Evolutionary conservation across 2,329 filamentous ascomycete species (phyloP).

Genomic region (Hysterium pulicare): DNA sequence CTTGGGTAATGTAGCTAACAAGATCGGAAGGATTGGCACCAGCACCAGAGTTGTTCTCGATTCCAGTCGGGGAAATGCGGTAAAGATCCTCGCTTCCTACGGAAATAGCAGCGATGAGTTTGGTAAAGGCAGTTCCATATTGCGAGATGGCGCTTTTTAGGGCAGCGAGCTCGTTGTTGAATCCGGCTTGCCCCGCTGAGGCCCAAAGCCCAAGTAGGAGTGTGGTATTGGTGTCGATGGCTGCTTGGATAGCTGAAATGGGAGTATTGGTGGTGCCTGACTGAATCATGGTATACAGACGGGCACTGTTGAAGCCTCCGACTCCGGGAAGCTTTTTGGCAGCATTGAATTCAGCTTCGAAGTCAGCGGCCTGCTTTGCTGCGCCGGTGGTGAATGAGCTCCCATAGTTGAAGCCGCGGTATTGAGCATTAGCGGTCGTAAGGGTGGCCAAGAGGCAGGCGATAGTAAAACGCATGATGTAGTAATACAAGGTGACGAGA

Average conservation of each 20-base stretch:
- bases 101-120: conserved; percentile 75
- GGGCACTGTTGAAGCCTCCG: conserved; percentile 64
- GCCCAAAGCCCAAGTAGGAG: conserved; percentile 84
- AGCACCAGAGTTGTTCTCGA: conserved; percentile 58
- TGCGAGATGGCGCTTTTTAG: conserved; percentile 65
- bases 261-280: conserved; percentile 60
- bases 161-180: conserved; percentile 72
- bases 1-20: conserved; percentile 66
- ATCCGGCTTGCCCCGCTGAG: conserved; percentile 60
- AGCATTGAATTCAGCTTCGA: conserved; percentile 66
- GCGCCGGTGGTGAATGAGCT: conserved; percentile 58
- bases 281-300: conserved; percentile 76
- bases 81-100: conserved; percentile 77
- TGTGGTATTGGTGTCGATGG: conserved; percentile 73
- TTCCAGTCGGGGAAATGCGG: conserved; percentile 62
- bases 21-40: conserved; percentile 63
- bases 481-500: no score
- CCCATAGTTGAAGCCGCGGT: conserved; percentile 70
- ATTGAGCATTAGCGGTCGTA: conserved; percentile 34
- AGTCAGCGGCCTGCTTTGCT: conserved; percentile 61
- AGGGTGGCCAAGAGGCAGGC: conserved; percentile 25
- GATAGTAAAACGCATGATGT: neutral
- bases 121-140: conserved; percentile 64
- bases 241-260: conserved; percentile 72
- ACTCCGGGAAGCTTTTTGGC: conserved; percentile 64